These are phyloP conservation scores for Botrytis deweyae DNA, from an alignment of 2,329 filamentous ascomycete genomes.

Conservation along the genomic window DNA sequence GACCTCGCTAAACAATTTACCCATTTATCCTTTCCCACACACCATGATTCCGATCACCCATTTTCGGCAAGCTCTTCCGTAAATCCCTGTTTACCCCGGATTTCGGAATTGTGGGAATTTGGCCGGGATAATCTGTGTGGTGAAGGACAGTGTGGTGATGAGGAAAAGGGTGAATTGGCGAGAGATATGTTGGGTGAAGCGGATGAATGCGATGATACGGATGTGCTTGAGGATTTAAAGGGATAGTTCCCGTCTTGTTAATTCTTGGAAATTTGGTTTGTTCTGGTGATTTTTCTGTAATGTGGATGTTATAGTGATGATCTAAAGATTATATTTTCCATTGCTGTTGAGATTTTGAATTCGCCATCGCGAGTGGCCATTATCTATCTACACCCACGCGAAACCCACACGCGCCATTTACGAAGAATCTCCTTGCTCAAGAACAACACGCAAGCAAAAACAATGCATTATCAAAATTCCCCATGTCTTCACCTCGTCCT, in stretches of 20 bases:
- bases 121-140: neutral
- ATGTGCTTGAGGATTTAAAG: neutral
- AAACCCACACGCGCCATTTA: neutral
- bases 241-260: neutral
- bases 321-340: neutral
- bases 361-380: neutral
- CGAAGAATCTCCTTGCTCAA: neutral
- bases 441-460: neutral
- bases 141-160: neutral
- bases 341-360: neutral
- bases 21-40: conserved; percentile 1
- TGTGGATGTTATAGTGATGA: neutral
- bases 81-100: conserved; percentile 13
- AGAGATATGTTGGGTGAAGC: neutral
- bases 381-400: neutral
- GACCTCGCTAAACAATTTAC: neutral
- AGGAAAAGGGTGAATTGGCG: neutral
- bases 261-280: neutral
- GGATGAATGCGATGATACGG: neutral
- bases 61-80: neutral
- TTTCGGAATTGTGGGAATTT: neutral
- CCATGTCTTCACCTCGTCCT: neutral
- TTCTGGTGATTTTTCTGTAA: neutral
- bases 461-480: neutral
- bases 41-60: neutral